These are phyloP conservation scores for Kitagawia praeruptora DNA, from an alignment of 129 eudicot species.

Conservation along the genomic window DNA sequence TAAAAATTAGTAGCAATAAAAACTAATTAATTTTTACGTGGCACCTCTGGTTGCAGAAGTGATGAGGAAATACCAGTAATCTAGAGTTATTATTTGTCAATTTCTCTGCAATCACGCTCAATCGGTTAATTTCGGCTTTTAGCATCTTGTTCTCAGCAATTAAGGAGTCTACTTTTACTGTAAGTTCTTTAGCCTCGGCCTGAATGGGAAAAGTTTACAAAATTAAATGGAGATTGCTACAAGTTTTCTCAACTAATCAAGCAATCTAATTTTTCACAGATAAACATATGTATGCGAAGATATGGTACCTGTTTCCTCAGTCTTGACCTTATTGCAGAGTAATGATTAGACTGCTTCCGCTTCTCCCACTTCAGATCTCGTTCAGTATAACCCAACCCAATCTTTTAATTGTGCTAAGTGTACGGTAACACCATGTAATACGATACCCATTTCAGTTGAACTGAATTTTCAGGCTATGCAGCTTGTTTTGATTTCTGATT, in stretches of 20 bases:
- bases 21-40: neutral
- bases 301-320: conserved; percentile 72
- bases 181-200: conserved; percentile 94
- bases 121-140: conserved; percentile 50
- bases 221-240: neutral
- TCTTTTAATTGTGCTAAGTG: too few species aligned
- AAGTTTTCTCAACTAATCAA: neutral
- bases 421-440: too few species aligned
- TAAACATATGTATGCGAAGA: neutral
- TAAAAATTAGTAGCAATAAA: neutral
- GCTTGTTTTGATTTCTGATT: too few species aligned
- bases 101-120: conserved; percentile 53
- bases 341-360: conserved; percentile 82
- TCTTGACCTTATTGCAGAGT: conserved; percentile 90
- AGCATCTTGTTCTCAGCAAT: conserved; percentile 56
- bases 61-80: conserved; percentile 40
- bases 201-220: conserved; percentile 12
- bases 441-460: too few species aligned
- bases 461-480: too few species aligned
- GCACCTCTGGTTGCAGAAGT: neutral
- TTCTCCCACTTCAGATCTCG: conserved; percentile 72
- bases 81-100: conserved; percentile 57
- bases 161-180: conserved; percentile 54
- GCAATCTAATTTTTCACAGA: neutral
- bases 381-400: conserved; percentile 16